A percentile compares a stretch with the other conserved stretches of the same genome.
Evolutionary conservation across 1,139 yeast genomes (phyloP).

Genomic region (Hemisphaericaspora xylofermentans): DNA sequence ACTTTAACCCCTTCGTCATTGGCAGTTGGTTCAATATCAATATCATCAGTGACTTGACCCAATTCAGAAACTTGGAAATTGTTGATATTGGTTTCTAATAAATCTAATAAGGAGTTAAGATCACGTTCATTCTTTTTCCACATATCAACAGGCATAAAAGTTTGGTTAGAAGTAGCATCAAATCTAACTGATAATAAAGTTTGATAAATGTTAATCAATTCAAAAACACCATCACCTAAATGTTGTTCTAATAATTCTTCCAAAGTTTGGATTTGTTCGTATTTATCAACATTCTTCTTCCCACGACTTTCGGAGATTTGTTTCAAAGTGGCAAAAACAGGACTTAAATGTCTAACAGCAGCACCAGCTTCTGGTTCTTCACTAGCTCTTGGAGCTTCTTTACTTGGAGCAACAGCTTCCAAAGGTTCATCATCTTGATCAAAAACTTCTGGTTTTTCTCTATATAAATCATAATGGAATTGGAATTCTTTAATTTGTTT

Average conservation of each 20-base stretch:
- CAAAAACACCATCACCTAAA: slow-evolving; percentile 45
- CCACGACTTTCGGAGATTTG: slow-evolving; percentile 88
- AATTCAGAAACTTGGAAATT: slow-evolving; percentile 74
- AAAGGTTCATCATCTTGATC: slow-evolving; percentile 52
- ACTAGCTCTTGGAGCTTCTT: slow-evolving; percentile 15
- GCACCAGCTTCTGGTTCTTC: slow-evolving; percentile 19
- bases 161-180: slow-evolving; percentile 67
- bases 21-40: slow-evolving; percentile 73
- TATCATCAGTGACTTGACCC: slow-evolving; percentile 75
- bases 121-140: slow-evolving; percentile 77
- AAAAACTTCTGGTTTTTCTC: slow-evolving; percentile 71
- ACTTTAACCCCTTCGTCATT: slow-evolving; percentile 65
- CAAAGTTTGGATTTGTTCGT: slow-evolving; percentile 71
- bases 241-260: slow-evolving; percentile 57
- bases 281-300: slow-evolving; percentile 86
- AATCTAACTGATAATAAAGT: slow-evolving; percentile 86
- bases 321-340: slow-evolving; percentile 72
- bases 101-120: slow-evolving; percentile 57
- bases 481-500: slow-evolving; percentile 73
- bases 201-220: slow-evolving; percentile 73
- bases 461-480: slow-evolving; percentile 56
- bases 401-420: slow-evolving; percentile 25
- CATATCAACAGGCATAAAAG: slow-evolving; percentile 75
- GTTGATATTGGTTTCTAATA: slow-evolving; percentile 61
- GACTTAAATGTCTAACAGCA: slow-evolving; percentile 31